Conservation (phyloP, 1,284 basidiomycete species). For the Flammula alnicola region DNA sequence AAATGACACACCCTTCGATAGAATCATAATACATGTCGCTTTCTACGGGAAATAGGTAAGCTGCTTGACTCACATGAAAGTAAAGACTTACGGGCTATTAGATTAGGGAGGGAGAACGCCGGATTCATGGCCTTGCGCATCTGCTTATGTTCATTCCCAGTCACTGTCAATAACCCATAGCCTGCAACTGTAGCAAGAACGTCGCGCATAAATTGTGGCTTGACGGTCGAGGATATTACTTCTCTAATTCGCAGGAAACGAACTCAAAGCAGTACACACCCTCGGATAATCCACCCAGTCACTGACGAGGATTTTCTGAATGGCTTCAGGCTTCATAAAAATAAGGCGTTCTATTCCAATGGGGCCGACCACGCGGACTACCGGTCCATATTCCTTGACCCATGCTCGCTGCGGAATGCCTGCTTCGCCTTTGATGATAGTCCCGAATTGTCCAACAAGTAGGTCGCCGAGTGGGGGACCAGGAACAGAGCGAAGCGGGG, state of each 20-base stretch:
- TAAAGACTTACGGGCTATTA: slow-evolving; percentile 46
- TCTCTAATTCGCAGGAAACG: background rate
- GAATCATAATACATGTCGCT: slow-evolving; percentile 53
- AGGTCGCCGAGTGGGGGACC: slow-evolving; percentile 45
- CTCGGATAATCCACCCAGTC: slow-evolving; percentile 52
- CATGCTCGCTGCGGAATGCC: slow-evolving; percentile 51
- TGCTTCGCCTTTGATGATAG: slow-evolving; percentile 45
- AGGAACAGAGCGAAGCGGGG: slow-evolving; percentile 46
- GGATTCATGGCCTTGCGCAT: slow-evolving; percentile 56
- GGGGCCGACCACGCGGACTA: slow-evolving; percentile 48
- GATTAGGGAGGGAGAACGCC: slow-evolving; percentile 50
- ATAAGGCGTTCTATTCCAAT: slow-evolving; percentile 51
- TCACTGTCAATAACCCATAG: slow-evolving; percentile 51
- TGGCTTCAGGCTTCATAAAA: slow-evolving; percentile 45
- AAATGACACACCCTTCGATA: slow-evolving; percentile 42
- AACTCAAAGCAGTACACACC: slow-evolving; percentile 31
- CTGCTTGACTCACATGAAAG: background rate
- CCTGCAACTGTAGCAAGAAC: slow-evolving; percentile 47
- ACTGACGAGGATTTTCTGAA: slow-evolving; percentile 48
- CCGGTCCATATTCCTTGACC: slow-evolving; percentile 48
- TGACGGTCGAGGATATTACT: background rate
- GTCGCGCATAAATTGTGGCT: slow-evolving; percentile 49
- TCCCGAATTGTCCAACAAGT: slow-evolving; percentile 41
- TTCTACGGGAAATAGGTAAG: slow-evolving; percentile 34
- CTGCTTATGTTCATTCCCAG: slow-evolving; percentile 50